phyloP scores from a whole-genome alignment of 345 rosid genomes.

The Heritiera fomes region DNA sequence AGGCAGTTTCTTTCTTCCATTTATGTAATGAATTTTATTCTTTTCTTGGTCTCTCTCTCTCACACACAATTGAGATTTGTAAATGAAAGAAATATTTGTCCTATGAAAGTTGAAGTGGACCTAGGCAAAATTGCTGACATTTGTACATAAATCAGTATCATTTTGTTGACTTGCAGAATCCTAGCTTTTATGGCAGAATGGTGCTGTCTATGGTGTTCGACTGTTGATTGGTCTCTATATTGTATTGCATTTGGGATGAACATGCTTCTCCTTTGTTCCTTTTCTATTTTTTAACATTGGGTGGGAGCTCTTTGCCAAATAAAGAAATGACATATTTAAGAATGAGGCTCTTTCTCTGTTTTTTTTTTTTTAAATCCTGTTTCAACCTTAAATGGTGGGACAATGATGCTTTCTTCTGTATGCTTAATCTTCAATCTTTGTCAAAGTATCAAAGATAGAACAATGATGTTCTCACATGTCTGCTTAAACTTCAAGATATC shows the following conservation, averaged over 20 bases:
- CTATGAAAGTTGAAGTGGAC: slow-evolving; percentile 10
- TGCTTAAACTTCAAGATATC: neutral
- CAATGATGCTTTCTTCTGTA: neutral
- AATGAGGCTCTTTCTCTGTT: neutral
- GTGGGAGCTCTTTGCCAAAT: neutral
- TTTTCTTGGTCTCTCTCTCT: slow-evolving; percentile 15
- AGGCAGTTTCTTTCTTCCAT: slow-evolving; percentile 13
- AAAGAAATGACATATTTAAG: neutral
- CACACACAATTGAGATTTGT: slow-evolving; percentile 19
- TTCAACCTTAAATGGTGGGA: neutral
- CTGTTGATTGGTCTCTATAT: neutral
- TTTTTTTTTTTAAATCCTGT: neutral
- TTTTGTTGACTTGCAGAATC: slow-evolving; percentile 17
- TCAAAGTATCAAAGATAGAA: neutral
- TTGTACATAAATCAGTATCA: neutral
- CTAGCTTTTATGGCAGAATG: neutral
- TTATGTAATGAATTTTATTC: neutral
- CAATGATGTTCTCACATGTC: neutral
- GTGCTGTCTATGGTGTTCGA: neutral
- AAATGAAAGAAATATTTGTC: slow-evolving; percentile 26
- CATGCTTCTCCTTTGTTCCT: neutral
- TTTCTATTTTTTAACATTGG: neutral
- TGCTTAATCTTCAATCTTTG: neutral
- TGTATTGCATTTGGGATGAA: neutral
- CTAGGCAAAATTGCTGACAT: slow-evolving; percentile 18